Base-by-base conservation (phyloP, 805 yeast species). In the Cyberlindnera mrakii region DNA sequence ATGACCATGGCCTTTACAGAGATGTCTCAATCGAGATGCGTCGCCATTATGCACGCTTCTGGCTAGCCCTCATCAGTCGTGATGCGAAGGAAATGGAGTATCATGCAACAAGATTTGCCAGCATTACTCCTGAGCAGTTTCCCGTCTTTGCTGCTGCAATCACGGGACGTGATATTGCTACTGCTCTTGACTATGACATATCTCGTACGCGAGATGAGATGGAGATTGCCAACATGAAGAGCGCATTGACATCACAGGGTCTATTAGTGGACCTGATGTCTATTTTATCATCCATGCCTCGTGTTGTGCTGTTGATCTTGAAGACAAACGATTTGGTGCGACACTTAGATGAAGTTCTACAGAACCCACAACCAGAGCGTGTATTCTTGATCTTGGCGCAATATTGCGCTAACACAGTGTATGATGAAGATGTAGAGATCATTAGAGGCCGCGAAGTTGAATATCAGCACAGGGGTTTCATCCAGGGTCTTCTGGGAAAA, bases 251-350 rank as follows among this genome's bases (percentile, higher is more conserved):
- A n/a, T 71, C 76, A 15, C 78, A 79, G 7, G 82, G 82, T 0
- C 65, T 88, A 9, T 59, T 95, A 15, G 75, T 80, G 16, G 84
- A 82, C 52, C 68, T 93, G 55, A 90, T 93, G 95, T 65, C 74
- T 14, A 74, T 93, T 37, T 68, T 93, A 33, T 78, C 90, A 11
- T 67, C 74, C 14, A 78, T 93, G 67, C 99, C 99, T 2, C 70
- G 90, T 35, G 78, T 90, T 15, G 96, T 93, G 18, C 62, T 93
- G 25, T 71, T 93, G 47, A 86, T 93, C 37, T 68, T 93, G 56
- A 93, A 93, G 59, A 95, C 99, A 0, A 93, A 93, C 60, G 99
- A 93, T 65, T 71, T 93, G 40, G 88, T 96, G 0, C 73, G 99
- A 54, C 83, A 81, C 53, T 68, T 93, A 38, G 99, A 93, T 62